phyloP scores from a whole-genome alignment of 1,284 basidiomycete species.

The Earliella scabrosa region DNA sequence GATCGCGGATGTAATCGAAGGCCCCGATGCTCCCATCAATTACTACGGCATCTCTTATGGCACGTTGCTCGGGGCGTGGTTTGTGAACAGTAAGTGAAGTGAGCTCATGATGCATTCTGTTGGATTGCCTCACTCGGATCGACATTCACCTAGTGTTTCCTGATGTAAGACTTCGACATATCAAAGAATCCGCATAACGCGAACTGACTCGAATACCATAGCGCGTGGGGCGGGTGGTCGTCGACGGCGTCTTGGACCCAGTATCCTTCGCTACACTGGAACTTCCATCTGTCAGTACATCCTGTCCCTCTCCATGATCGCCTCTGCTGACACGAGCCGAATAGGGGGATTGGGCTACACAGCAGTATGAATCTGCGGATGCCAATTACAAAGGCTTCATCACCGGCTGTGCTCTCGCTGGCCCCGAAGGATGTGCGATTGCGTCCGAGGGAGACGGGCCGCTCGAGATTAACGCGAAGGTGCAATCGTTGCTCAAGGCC shows the following conservation, averaged over 20 bases:
- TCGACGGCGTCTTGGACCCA: conserved; percentile 13
- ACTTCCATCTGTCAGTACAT: not conserved
- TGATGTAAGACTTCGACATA: conserved; percentile 1
- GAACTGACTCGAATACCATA: not conserved
- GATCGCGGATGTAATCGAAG: conserved; percentile 17
- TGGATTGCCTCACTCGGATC: not conserved
- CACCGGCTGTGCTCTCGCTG: conserved; percentile 22
- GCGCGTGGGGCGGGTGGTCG: conserved; percentile 15
- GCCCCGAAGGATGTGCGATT: conserved; percentile 11
- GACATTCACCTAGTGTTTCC: conserved; percentile 11
- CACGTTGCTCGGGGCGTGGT: conserved; percentile 12
- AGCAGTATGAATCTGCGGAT: not conserved
- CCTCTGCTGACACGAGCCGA: not conserved
- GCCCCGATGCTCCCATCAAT: conserved; percentile 13
- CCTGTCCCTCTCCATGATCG: not conserved
- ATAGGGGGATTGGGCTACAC: not conserved
- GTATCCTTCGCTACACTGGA: conserved; percentile 1
- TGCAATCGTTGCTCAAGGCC: conserved; percentile 10
- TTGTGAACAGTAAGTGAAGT: conserved; percentile 18
- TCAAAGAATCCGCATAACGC: not conserved
- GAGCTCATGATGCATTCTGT: not conserved
- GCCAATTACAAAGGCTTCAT: conserved; percentile 17
- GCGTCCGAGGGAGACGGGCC: not conserved
- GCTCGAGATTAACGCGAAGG: conserved; percentile 6
- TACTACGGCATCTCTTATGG: conserved; percentile 18